Evolutionary conservation across 179 eudicot genomes (phyloP).

Genomic region (Beta macrorhiza): DNA sequence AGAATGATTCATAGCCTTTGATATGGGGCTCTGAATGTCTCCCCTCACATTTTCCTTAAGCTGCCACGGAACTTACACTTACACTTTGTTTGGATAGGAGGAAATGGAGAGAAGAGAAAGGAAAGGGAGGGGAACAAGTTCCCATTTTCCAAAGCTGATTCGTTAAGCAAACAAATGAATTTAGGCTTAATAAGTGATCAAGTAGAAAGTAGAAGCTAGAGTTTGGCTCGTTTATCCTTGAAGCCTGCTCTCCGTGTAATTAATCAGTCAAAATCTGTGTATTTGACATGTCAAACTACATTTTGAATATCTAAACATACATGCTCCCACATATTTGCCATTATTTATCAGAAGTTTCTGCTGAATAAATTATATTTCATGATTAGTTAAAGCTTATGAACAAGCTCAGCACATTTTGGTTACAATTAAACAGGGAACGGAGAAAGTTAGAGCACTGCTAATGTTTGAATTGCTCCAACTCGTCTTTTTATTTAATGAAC

Average conservation of each 20-base stretch:
- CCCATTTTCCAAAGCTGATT: neutral
- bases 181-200: neutral
- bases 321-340: neutral
- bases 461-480: neutral
- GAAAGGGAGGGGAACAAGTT: too few species aligned
- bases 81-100: too few species aligned
- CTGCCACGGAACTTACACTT: neutral
- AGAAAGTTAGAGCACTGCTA: neutral
- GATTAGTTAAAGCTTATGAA: too few species aligned
- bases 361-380: neutral
- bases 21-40: neutral
- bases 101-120: too few species aligned
- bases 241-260: neutral
- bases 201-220: neutral
- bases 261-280: neutral
- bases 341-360: neutral
- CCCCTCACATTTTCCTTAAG: neutral
- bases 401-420: neutral
- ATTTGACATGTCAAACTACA: neutral
- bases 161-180: neutral
- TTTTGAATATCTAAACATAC: neutral
- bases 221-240: neutral
- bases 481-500: neutral
- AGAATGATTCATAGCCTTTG: neutral
- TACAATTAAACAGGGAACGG: neutral